phyloP scores from a whole-genome alignment of 164 flowering plant genomes.

The grape (Vitis vinifera) region ASM3070453v1 NC_081823.1:10595501-10596000 shows the following conservation, averaged over 20 bases:
- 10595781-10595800: slow-evolving; percentile 14
- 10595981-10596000: slow-evolving; percentile 15
- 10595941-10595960: slow-evolving; percentile 18
- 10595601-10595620: slow-evolving; percentile 27
- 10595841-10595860: slow-evolving; percentile 24
- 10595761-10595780: slow-evolving; percentile 13
- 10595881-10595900: slow-evolving; percentile 28
- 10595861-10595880: slow-evolving; percentile 6
- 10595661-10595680: slow-evolving; percentile 8
- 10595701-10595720: slow-evolving; percentile 13
- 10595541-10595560: slow-evolving; percentile 23
- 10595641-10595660: slow-evolving; percentile 11
- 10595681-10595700: slow-evolving; percentile 9
- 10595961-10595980: slow-evolving; percentile 29
- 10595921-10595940: slow-evolving; percentile 8
- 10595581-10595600: slow-evolving; percentile 6
- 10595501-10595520: slow-evolving; percentile 23
- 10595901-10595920: slow-evolving; percentile 22
- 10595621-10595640: slow-evolving; percentile 21
- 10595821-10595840: slow-evolving; percentile 16
- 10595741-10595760: slow-evolving; percentile 15
- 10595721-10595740: slow-evolving; percentile 28
- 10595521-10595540: slow-evolving; percentile 17
- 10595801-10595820: slow-evolving; percentile 18
- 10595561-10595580: slow-evolving; percentile 12